These are phyloP conservation scores for Misopates orontium DNA, from an alignment of 257 asterid species.

Conservation along the genomic window DNA sequence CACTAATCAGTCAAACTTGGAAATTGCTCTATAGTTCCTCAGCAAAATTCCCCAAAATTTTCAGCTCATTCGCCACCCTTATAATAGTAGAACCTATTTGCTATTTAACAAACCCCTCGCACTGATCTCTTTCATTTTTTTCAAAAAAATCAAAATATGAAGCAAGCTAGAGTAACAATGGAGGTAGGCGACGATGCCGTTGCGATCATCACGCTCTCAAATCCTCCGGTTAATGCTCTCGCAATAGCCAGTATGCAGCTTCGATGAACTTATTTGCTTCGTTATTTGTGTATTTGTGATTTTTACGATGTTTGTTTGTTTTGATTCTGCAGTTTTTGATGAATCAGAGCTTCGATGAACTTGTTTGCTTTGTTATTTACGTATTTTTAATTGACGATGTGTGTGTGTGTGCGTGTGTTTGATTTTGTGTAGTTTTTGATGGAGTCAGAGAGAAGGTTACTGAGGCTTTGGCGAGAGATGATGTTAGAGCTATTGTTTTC, in stretches of 20 bases:
- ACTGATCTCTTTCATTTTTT: too few species aligned
- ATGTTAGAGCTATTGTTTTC: slow-evolving; percentile 81
- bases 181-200: slow-evolving; percentile 92
- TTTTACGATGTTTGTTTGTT: not conserved
- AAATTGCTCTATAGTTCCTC: too few species aligned
- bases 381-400: not conserved
- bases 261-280: not conserved
- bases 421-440: slow-evolving; percentile 53
- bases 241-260: slow-evolving; percentile 56
- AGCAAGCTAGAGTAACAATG: slow-evolving; percentile 56
- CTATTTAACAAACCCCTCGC: too few species aligned
- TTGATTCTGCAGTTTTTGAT: slow-evolving; percentile 49
- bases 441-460: slow-evolving; percentile 61
- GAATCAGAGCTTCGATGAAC: slow-evolving; percentile 62
- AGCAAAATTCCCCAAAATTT: too few species aligned
- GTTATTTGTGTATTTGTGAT: not conserved
- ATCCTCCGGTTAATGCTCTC: slow-evolving; percentile 93
- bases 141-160: slow-evolving; percentile 30
- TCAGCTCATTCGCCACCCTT: too few species aligned
- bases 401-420: not conserved
- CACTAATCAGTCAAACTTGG: too few species aligned
- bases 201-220: slow-evolving; percentile 69
- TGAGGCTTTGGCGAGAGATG: slow-evolving; percentile 75
- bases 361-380: not conserved
- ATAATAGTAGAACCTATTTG: too few species aligned